Evolutionary conservation across 139 green algal species (phyloP).

Genomic region (Volvox reticuliferus): DNA sequence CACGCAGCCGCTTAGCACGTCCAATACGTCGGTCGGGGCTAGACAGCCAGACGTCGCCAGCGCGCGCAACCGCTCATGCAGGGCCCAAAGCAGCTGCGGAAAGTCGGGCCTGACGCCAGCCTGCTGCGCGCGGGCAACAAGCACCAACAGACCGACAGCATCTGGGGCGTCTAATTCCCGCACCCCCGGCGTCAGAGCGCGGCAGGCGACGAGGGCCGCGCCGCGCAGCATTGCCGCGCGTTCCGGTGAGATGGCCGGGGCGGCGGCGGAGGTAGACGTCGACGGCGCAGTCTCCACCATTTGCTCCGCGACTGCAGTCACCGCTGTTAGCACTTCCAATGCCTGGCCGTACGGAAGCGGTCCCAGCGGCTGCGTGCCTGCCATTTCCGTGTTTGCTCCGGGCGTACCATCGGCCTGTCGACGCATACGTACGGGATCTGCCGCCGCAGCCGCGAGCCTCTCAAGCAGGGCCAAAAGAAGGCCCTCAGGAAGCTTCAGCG

Average conservation of each 20-base stretch:
- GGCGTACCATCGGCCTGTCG: no score
- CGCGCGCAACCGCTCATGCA: slow-evolving; percentile 36
- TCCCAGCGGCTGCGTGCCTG: neutral
- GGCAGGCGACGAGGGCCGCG: neutral
- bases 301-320: neutral
- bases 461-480: neutral
- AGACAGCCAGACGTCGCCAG: neutral
- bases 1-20: neutral
- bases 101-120: neutral
- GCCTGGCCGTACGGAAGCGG: slow-evolving; percentile 23
- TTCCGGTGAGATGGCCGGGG: neutral
- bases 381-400: no score
- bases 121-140: neutral
- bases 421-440: no score
- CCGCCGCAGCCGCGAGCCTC: neutral
- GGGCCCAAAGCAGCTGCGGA: slow-evolving; percentile 8
- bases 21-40: neutral
- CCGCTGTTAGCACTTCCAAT: neutral
- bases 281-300: neutral
- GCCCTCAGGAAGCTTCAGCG: neutral
- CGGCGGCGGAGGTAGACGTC: neutral
- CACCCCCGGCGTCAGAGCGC: neutral
- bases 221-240: neutral
- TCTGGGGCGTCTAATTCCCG: neutral
- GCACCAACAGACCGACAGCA: neutral